Base-by-base conservation (phyloP, 1,139 yeast species). In the Spencermartinsiella ligniputridi region DNA sequence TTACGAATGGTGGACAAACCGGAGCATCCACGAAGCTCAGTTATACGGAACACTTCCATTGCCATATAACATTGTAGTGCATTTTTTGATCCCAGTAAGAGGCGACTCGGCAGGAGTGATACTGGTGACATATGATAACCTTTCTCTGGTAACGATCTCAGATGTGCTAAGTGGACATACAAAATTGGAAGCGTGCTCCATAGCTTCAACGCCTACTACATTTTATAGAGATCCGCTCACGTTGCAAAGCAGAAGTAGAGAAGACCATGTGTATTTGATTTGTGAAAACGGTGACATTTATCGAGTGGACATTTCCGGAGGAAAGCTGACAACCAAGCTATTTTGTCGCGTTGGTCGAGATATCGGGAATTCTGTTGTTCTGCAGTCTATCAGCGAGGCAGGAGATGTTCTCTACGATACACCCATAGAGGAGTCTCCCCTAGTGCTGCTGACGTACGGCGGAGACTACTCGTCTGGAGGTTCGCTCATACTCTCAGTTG, bases 121-220 rank as follows among this genome's bases (percentile, higher is more conserved):
- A 17, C 22, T 55, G 6, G 47, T 48, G 6, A 45, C 52, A 1
- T 39, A 21, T 3, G 35, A 39, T n/a, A 24, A 38, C 33, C 35
- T 55, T 12, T 40, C 47, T n/a, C 37, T 51, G 21, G 50, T 53
- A 9, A 48, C 49, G 2, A 38, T 52, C 18, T 44, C 47, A 6
- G 57, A 55, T 36, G 44, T 52, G 8, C 34, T 55, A 40, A 52
- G 56, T 21, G 57, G 58, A 4, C 42, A 51, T 35, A 40, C 40
- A 17, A 39, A 37, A 3, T 27, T 42, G n/a, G 42, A 35, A 2
- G 17, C 41, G 6, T 40, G 41, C 27, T 13, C 4, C 3, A 19
- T 48, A 6, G 42, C 44, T 13, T 42, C 30, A 15, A 36, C 30
- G 15, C 46, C 46, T 3, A 35, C 37, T n/a, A 39, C 49, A 3